Evolutionary conservation across 257 asterid species (phyloP).

Genomic region (Henckelia pumila): DNA sequence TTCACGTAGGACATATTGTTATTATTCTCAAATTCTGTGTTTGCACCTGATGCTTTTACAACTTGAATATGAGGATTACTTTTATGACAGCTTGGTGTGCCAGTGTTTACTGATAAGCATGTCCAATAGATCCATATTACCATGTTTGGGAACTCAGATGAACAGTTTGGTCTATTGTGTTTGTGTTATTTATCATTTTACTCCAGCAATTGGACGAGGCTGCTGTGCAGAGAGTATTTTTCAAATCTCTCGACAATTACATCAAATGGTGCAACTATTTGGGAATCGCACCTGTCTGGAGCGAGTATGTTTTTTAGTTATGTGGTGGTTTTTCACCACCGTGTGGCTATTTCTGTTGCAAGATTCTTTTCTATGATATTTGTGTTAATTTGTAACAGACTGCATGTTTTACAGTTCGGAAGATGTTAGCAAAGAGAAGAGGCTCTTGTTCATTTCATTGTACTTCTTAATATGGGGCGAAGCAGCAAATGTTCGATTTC

Average conservation of each 20-base stretch:
- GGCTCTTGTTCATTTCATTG: slow-evolving; percentile 69
- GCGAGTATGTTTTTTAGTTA: slow-evolving; percentile 63
- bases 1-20: too few species aligned
- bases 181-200: slow-evolving; percentile 28
- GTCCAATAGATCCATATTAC: background rate
- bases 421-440: slow-evolving; percentile 86
- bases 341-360: slow-evolving; percentile 17
- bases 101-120: slow-evolving; percentile 16
- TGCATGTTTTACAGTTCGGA: slow-evolving; percentile 61
- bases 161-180: slow-evolving; percentile 15
- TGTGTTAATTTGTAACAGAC: slow-evolving; percentile 7
- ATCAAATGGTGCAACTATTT: slow-evolving; percentile 90
- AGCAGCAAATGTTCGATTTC: slow-evolving; percentile 91
- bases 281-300: slow-evolving; percentile 83
- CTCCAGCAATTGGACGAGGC: slow-evolving; percentile 93
- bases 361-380: slow-evolving; percentile 20
- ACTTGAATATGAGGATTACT: too few species aligned
- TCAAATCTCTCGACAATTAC: slow-evolving; percentile 93
- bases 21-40: too few species aligned
- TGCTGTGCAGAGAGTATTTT: slow-evolving; percentile 79
- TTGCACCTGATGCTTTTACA: too few species aligned
- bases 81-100: slow-evolving; percentile 5
- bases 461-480: slow-evolving; percentile 98
- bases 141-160: slow-evolving; percentile 15
- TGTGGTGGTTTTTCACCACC: slow-evolving; percentile 11